A percentile compares a stretch with the other conserved stretches of the same genome.
phyloP scores from a whole-genome alignment of 306 rosid genomes.

The Vigna reflexopilosa region DNA sequence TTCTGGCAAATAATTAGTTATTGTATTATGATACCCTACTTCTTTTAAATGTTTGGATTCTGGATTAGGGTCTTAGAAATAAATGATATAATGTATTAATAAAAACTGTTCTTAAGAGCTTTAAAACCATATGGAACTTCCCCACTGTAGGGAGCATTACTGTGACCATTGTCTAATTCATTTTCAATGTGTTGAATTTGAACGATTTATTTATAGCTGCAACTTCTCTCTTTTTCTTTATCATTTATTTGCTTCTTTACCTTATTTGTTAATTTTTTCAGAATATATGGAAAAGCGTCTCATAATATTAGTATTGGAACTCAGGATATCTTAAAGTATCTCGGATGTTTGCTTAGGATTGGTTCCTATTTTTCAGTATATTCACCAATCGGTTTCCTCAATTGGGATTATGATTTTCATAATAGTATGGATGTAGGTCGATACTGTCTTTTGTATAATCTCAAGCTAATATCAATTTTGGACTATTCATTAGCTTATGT shows the following conservation, averaged over 20 bases:
- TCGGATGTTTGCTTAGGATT: not conserved
- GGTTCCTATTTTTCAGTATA: conserved; percentile 6
- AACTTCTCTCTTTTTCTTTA: not conserved
- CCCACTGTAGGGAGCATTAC: not conserved
- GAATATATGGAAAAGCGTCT: not conserved
- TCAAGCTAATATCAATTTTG: not conserved
- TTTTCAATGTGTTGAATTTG: conserved; percentile 13
- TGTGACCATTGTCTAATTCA: conserved; percentile 1
- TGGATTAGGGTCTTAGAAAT: conserved; percentile 11
- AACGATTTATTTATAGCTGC: not conserved
- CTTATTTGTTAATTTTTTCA: not conserved
- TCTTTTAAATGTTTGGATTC: conserved; percentile 23
- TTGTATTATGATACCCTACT: not conserved
- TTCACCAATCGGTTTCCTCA: not conserved
- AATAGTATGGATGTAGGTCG: not conserved
- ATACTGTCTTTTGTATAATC: conserved; percentile 2
- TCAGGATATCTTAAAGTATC: not conserved
- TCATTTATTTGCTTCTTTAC: not conserved
- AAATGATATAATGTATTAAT: conserved; percentile 9
- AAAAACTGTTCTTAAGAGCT: conserved; percentile 25
- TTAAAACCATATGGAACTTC: conserved; percentile 17
- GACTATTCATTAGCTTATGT: not conserved
- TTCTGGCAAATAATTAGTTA: not conserved
- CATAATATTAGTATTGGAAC: not conserved
- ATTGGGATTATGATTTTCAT: not conserved